Conservation (phyloP, 192 early-diverging fungal genomes). For the Funneliformis geosporum region DNA sequence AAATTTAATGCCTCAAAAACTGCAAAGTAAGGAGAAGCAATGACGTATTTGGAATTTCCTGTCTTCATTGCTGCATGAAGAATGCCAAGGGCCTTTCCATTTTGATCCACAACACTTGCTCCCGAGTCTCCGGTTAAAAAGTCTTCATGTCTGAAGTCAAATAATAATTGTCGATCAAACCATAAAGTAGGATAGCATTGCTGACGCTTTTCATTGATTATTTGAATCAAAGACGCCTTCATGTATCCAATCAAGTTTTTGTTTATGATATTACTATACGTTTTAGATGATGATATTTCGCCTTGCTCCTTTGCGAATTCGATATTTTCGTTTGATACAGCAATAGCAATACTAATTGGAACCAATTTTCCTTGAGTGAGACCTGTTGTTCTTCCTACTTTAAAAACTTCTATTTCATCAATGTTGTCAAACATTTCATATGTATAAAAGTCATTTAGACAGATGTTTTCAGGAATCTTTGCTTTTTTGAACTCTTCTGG, state of each 20-base stretch:
- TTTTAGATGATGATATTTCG: neutral
- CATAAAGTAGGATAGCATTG: conserved; percentile 12
- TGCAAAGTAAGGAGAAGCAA: conserved; percentile 7
- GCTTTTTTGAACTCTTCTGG: neutral
- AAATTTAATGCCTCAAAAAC: conserved; percentile 4
- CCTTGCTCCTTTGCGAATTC: neutral
- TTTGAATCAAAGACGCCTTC: conserved; percentile 6
- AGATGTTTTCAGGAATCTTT: conserved; percentile 1
- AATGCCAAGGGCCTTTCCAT: conserved; percentile 4
- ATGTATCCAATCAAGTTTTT: conserved; percentile 7
- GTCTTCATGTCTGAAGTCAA: neutral
- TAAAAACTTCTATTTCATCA: conserved; percentile 4
- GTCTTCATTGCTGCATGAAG: conserved; percentile 8
- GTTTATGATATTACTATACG: too few species aligned
- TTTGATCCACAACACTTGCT: conserved; percentile 4
- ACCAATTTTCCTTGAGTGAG: conserved; percentile 15
- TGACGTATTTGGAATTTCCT: neutral
- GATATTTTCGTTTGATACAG: neutral
- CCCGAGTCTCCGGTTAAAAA: neutral
- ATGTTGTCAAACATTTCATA: neutral
- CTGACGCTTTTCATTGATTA: neutral
- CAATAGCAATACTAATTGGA: neutral
- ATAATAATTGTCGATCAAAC: conserved; percentile 18
- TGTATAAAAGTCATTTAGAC: conserved; percentile 21
- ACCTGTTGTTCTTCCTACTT: conserved; percentile 14